Percentiles rank a stretch among this genome's conserved stretches.
phyloP scores from a whole-genome alignment of 2,329 filamentous ascomycete species.

The Trichoderma sp. region DNA sequence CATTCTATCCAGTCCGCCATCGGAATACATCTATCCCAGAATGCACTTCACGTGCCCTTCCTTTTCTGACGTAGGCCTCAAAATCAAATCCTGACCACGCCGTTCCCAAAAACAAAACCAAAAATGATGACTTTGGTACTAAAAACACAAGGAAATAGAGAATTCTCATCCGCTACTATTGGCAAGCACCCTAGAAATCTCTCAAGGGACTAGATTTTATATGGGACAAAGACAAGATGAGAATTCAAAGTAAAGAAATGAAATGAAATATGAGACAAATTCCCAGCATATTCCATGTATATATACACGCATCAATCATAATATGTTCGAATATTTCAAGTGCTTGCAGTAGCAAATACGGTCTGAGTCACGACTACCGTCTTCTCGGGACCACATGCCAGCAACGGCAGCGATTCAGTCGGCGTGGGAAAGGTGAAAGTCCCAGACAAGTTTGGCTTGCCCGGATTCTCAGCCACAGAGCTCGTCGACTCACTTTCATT shows the following conservation, averaged over 20 bases:
- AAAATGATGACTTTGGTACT: background rate
- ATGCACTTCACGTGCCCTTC: background rate
- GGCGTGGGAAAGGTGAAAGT: background rate
- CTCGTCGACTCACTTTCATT: background rate
- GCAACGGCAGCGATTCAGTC: background rate
- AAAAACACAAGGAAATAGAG: background rate
- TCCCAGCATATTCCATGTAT: constrained; percentile 5
- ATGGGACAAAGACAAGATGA: background rate
- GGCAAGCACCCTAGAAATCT: background rate
- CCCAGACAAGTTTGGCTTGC: background rate
- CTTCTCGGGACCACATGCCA: background rate
- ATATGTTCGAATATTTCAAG: constrained; percentile 20
- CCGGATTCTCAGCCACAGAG: background rate
- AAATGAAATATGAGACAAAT: background rate
- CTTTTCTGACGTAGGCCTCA: background rate
- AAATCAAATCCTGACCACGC: background rate
- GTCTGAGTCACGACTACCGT: constrained; percentile 13
- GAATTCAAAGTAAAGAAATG: background rate
- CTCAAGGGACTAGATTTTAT: background rate
- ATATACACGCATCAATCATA: constrained; percentile 23
- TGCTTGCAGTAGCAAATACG: background rate
- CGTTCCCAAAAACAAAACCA: constrained; percentile 3
- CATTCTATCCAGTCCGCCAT: background rate
- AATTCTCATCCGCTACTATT: background rate
- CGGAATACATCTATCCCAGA: background rate